These are phyloP conservation scores for Penicillium tannophilum DNA, from an alignment of 495 filamentous ascomycete species.

Conservation along the genomic window DNA sequence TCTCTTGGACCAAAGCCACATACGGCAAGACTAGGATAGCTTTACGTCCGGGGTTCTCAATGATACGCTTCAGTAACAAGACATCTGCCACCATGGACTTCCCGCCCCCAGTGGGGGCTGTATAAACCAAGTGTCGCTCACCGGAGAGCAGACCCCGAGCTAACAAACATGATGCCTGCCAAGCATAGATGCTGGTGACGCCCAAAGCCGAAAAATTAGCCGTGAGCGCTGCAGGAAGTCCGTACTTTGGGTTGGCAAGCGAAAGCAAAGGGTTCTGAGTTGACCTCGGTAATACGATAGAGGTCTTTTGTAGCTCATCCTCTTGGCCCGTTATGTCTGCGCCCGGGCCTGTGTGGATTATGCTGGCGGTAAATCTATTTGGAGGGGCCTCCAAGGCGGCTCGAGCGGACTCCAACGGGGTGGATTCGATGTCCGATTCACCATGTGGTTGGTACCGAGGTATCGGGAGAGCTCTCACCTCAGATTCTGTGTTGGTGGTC, in stretches of 20 bases:
- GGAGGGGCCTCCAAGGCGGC: conserved; percentile 25
- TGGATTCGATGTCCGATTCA: conserved; percentile 24
- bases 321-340: conserved; percentile 27
- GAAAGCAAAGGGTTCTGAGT: conserved; percentile 61
- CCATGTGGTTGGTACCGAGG: conserved; percentile 13
- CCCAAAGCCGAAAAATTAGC: conserved; percentile 65
- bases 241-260: conserved; percentile 66
- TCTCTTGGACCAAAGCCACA: conserved; percentile 82
- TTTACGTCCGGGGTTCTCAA: conserved; percentile 66
- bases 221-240: conserved; percentile 60
- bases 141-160: conserved; percentile 67
- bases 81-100: conserved; percentile 80
- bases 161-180: conserved; percentile 80
- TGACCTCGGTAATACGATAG: conserved; percentile 44
- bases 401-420: conserved; percentile 29
- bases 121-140: conserved; percentile 74
- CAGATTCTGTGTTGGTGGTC: conserved; percentile 1
- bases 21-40: conserved; percentile 81
- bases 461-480: conserved; percentile 4
- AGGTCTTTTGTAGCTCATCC: conserved; percentile 44
- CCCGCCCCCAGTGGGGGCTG: conserved; percentile 81
- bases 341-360: conserved; percentile 35
- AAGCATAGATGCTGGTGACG: conserved; percentile 72
- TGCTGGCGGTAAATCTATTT: conserved; percentile 42
- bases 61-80: conserved; percentile 70